phyloP scores from a whole-genome alignment of 75 land plant species.

The Chamaecyparis obtusa region DNA sequence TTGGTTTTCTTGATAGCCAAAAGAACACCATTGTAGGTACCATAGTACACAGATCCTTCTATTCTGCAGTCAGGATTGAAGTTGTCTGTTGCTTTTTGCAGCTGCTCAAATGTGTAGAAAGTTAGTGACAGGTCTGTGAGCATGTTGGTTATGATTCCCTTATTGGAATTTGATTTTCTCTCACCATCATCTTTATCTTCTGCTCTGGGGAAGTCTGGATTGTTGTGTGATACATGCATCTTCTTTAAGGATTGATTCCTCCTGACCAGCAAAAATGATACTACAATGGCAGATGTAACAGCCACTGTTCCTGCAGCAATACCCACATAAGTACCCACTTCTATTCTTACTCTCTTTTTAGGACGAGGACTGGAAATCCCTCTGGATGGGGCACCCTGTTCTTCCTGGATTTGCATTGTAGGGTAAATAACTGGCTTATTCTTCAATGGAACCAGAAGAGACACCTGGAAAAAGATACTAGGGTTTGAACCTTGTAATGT shows the following conservation, averaged over 20 bases:
- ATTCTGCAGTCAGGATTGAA: slow-evolving; percentile 44
- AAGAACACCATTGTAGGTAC: slow-evolving; percentile 26
- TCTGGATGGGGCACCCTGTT: background rate
- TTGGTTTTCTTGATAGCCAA: slow-evolving; percentile 65
- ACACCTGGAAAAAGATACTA: background rate
- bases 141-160: background rate
- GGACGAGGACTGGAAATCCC: background rate
- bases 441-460: slow-evolving; percentile 27
- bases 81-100: slow-evolving; percentile 56
- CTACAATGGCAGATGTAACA: background rate
- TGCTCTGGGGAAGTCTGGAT: background rate
- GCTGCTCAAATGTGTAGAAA: slow-evolving; percentile 44
- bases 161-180: background rate
- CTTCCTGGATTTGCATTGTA: background rate
- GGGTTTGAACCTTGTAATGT: background rate
- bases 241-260: background rate
- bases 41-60: slow-evolving; percentile 66
- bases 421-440: slow-evolving; percentile 11
- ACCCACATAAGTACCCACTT: background rate
- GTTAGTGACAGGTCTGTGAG: background rate
- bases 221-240: background rate
- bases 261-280: background rate
- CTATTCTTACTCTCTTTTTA: background rate
- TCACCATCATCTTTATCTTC: background rate
- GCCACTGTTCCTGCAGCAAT: slow-evolving; percentile 5